A percentile compares a stretch with the other conserved stretches of the same genome.
Conservation (phyloP, 805 yeast genomes). For the Metschnikowia corniflorae region DNA sequence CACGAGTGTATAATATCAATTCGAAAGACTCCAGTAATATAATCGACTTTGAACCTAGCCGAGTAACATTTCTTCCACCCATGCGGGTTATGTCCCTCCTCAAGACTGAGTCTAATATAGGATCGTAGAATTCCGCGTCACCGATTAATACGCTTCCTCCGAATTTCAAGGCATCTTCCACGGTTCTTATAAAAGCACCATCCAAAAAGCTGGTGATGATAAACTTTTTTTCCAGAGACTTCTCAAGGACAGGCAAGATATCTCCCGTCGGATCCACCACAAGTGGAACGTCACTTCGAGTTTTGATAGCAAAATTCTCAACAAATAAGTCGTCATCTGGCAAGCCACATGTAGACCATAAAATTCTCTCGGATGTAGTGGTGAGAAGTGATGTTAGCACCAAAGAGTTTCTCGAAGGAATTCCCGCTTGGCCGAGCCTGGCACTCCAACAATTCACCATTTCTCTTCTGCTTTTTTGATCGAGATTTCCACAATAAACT, state of each 20-base stretch:
- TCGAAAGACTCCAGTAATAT: slow-evolving; percentile 66
- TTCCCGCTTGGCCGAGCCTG: slow-evolving; percentile 30
- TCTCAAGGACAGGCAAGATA: slow-evolving; percentile 39
- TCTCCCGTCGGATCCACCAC: slow-evolving; percentile 63
- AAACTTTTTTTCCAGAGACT: slow-evolving; percentile 30
- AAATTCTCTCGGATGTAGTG: slow-evolving; percentile 35
- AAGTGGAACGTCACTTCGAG: slow-evolving; percentile 43
- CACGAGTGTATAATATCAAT: slow-evolving; percentile 58
- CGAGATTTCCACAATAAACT: slow-evolving; percentile 57
- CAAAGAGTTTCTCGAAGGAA: slow-evolving; percentile 38
- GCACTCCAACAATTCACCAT: slow-evolving; percentile 35
- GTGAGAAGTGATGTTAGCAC: slow-evolving; percentile 36
- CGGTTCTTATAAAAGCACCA: slow-evolving; percentile 56
- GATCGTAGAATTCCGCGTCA: slow-evolving; percentile 81
- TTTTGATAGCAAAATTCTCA: slow-evolving; percentile 60
- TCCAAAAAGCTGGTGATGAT: slow-evolving; percentile 69
- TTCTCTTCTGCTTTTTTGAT: slow-evolving; percentile 43
- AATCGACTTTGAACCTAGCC: slow-evolving; percentile 58
- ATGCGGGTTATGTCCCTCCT: slow-evolving; percentile 55
- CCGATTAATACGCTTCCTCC: slow-evolving; percentile 72
- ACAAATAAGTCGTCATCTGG: slow-evolving; percentile 56
- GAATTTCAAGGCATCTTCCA: slow-evolving; percentile 80
- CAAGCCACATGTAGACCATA: slow-evolving; percentile 54
- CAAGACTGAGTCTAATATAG: slow-evolving; percentile 61
- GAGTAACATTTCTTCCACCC: slow-evolving; percentile 68